These are phyloP conservation scores for Cichorium intybus DNA, from an alignment of 140 eudicot species.

Conservation along the genomic window DNA sequence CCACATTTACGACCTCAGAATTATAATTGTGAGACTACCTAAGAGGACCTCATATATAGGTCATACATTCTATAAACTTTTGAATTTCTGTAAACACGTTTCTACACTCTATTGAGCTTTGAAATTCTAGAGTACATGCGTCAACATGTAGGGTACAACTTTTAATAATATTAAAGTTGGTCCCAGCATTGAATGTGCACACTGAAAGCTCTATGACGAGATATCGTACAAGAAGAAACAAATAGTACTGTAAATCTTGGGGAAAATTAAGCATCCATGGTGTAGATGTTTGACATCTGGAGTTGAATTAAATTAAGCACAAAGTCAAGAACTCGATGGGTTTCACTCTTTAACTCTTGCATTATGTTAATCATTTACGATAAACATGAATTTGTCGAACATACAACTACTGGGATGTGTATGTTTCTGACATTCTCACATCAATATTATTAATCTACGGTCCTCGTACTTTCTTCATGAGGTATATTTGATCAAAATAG, in stretches of 20 bases:
- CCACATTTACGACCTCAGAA: not conserved
- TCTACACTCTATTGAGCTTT: not conserved
- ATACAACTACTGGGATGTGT: not conserved
- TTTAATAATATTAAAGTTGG: slow-evolving; percentile 14
- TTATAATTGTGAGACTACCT: not conserved
- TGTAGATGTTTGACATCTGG: not conserved
- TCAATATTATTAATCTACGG: too few relatives aligned
- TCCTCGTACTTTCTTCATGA: not conserved
- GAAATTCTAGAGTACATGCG: slow-evolving; percentile 19
- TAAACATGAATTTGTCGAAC: too few relatives aligned
- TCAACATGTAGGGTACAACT: slow-evolving; percentile 23
- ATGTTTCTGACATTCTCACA: not conserved
- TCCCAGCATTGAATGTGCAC: slow-evolving; percentile 27
- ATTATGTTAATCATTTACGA: too few relatives aligned
- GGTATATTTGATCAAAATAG: not conserved
- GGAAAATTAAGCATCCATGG: not conserved
- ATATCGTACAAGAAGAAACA: slow-evolving; percentile 15
- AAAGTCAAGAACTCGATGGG: not conserved
- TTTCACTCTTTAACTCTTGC: too few relatives aligned
- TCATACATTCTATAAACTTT: slow-evolving; percentile 7
- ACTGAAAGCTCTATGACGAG: slow-evolving; percentile 14
- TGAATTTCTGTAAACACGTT: slow-evolving; percentile 9
- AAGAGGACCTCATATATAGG: slow-evolving; percentile 9
- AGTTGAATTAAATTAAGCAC: slow-evolving; percentile 1
- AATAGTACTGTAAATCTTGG: slow-evolving; percentile 7